These are phyloP conservation scores for Talaromyces proteolyticus DNA, from an alignment of 495 filamentous ascomycete genomes.

Conservation along the genomic window DNA sequence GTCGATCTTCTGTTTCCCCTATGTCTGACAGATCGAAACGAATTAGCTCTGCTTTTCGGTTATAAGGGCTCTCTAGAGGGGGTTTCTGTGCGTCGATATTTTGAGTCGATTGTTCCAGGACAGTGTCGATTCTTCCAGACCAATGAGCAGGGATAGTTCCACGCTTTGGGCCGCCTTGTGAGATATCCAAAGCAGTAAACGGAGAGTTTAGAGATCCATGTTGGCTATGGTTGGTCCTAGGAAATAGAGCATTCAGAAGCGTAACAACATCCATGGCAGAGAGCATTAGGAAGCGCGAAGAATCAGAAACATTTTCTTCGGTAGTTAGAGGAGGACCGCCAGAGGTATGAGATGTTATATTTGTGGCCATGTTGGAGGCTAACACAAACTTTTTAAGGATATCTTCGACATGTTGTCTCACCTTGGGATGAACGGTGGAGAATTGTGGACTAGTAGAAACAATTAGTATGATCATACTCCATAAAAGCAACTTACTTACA, in stretches of 20 bases:
- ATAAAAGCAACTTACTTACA: no score
- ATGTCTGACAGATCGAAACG: slow-evolving; percentile 38
- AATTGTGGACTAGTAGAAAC: slow-evolving; percentile 27
- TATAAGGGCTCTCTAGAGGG: slow-evolving; percentile 5
- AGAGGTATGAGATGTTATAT: background rate
- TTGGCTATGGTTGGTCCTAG: slow-evolving; percentile 8
- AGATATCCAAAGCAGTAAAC: background rate
- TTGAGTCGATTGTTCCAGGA: background rate
- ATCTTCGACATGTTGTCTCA: slow-evolving; percentile 69
- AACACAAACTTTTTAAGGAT: slow-evolving; percentile 43
- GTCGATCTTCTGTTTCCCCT: slow-evolving; percentile 26
- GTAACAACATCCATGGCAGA: slow-evolving; percentile 33
- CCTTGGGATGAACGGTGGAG: slow-evolving; percentile 42
- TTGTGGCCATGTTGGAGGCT: background rate
- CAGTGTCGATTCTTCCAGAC: slow-evolving; percentile 7
- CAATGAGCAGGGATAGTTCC: slow-evolving; percentile 5
- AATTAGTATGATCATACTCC: no score
- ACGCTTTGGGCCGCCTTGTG: slow-evolving; percentile 1
- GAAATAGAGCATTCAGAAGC: slow-evolving; percentile 37
- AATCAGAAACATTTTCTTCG: background rate
- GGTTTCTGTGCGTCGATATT: background rate
- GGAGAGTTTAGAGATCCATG: slow-evolving; percentile 1
- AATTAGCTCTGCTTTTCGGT: slow-evolving; percentile 33
- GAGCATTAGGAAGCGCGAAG: slow-evolving; percentile 28
- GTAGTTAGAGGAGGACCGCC: background rate